Percentiles rank a stretch among this genome's conserved stretches.
Evolutionary conservation across 2,329 filamentous ascomycete species (phyloP).

Genomic region (Fusarium oligoseptatum): DNA sequence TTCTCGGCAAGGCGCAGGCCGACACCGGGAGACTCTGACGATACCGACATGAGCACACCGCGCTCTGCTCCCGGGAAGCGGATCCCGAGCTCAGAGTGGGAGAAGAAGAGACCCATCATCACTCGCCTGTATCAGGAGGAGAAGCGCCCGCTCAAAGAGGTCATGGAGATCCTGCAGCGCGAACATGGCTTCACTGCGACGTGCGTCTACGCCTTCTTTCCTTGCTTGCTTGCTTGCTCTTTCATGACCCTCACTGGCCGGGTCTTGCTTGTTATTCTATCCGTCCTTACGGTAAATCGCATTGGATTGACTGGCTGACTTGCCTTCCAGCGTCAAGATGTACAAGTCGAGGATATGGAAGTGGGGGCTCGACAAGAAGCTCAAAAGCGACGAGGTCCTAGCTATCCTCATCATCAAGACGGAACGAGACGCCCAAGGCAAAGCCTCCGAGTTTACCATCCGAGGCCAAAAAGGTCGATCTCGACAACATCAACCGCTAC

Average conservation of each 20-base stretch:
- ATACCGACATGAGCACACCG: conserved; percentile 45
- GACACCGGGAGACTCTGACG: conserved; percentile 47
- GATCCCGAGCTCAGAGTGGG: conserved; percentile 51
- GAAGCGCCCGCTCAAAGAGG: conserved; percentile 57
- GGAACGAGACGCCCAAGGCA: conserved; percentile 53
- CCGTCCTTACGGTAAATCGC: background rate
- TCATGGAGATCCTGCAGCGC: conserved; percentile 55
- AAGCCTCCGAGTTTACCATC: conserved; percentile 53
- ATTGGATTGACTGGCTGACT: conserved; percentile 6
- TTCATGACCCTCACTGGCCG: background rate
- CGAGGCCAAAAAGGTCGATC: conserved; percentile 54
- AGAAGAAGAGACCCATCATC: conserved; percentile 53
- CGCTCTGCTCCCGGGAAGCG: conserved; percentile 47
- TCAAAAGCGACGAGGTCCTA: conserved; percentile 57
- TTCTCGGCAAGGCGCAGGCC: conserved; percentile 42
- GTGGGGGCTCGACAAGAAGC: conserved; percentile 59
- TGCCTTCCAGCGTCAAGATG: conserved; percentile 54
- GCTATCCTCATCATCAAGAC: conserved; percentile 54
- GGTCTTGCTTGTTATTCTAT: background rate
- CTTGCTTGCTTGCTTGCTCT: background rate
- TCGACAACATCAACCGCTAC: conserved; percentile 57
- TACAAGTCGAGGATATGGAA: conserved; percentile 59
- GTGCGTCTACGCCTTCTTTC: conserved; percentile 45
- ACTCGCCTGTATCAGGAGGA: conserved; percentile 56
- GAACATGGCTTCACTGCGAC: conserved; percentile 56